phyloP scores from a whole-genome alignment of 2,329 filamentous ascomycete species.

The Septoria petroselini region DNA sequence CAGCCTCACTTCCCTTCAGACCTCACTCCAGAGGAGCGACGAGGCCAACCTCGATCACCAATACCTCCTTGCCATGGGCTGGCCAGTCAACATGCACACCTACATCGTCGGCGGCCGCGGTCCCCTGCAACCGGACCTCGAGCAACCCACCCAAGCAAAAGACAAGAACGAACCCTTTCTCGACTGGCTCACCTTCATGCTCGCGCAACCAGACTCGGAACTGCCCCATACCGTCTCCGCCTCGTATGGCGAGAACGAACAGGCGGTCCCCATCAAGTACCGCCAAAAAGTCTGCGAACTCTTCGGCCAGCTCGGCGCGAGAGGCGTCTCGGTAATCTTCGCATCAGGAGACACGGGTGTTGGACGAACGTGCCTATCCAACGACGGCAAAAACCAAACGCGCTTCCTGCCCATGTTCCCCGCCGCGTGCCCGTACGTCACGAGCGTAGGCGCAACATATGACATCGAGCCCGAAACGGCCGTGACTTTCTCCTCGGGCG shows the following conservation, averaged over 20 bases:
- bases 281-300: conserved; percentile 60
- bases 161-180: conserved; percentile 64
- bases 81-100: conserved; percentile 54
- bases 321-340: conserved; percentile 61
- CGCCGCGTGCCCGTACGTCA: conserved; percentile 49
- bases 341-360: conserved; percentile 61
- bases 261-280: conserved; percentile 59
- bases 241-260: conserved; percentile 65
- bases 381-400: conserved; percentile 45
- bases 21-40: conserved; percentile 40
- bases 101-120: conserved; percentile 56
- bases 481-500: conserved; percentile 42
- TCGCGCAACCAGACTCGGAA: conserved; percentile 51
- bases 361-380: conserved; percentile 48
- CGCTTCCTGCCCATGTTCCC: conserved; percentile 48
- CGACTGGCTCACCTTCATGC: conserved; percentile 57
- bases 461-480: conserved; percentile 43
- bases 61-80: conserved; percentile 56
- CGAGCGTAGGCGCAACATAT: conserved; percentile 44
- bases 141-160: conserved; percentile 40
- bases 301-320: conserved; percentile 62
- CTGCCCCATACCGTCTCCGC: conserved; percentile 61
- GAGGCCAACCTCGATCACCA: conserved; percentile 65
- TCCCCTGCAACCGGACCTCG: conserved; percentile 50
- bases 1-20: conserved; percentile 42